Percentiles rank a stretch among this genome's conserved stretches.
phyloP scores from a whole-genome alignment of 2,329 filamentous ascomycete species.

The Xylariaceae sp. region DNA sequence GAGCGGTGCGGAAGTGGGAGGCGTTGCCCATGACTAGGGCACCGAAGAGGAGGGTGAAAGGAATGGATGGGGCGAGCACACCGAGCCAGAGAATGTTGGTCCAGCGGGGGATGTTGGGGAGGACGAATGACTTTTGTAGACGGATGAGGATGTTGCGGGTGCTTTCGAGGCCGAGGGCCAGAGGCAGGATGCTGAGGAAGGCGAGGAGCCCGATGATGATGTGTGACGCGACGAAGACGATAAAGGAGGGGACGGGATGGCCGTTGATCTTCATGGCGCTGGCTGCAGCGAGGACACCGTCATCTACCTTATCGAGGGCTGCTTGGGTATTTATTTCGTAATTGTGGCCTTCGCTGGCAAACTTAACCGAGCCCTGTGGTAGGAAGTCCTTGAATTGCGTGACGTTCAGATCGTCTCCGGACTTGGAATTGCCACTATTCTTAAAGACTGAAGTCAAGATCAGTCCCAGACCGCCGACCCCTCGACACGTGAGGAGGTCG shows the following conservation, averaged over 20 bases:
- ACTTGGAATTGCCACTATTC: slow-evolving; percentile 10
- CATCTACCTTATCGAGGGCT: slow-evolving; percentile 16
- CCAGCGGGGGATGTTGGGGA: slow-evolving; percentile 20
- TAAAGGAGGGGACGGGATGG: slow-evolving; percentile 14
- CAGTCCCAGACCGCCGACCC: slow-evolving; percentile 28
- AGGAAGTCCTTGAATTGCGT: slow-evolving; percentile 19
- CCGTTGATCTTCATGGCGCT: slow-evolving; percentile 16
- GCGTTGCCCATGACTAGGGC: slow-evolving; percentile 17
- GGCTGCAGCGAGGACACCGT: slow-evolving; percentile 8
- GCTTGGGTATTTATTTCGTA: slow-evolving; percentile 23
- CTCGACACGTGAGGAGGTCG: slow-evolving; percentile 28
- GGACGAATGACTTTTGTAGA: slow-evolving; percentile 13
- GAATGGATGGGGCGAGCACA: slow-evolving; percentile 20
- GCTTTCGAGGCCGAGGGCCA: slow-evolving; percentile 24
- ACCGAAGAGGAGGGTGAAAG: slow-evolving; percentile 25
- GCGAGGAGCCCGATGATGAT: slow-evolving; percentile 22
- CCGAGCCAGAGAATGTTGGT: slow-evolving; percentile 23
- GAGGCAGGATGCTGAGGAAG: slow-evolving; percentile 22
- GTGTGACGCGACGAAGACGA: slow-evolving; percentile 20
- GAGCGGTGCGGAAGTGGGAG: slow-evolving; percentile 24
- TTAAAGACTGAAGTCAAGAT: slow-evolving; percentile 20
- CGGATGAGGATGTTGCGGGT: slow-evolving; percentile 22
- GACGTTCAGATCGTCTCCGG: slow-evolving; percentile 12
- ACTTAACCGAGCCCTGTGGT: slow-evolving; percentile 21
- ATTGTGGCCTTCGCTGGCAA: slow-evolving; percentile 21